A percentile compares a stretch with the other conserved stretches of the same genome.
phyloP scores from a whole-genome alignment of 768 basidiomycete genomes.

The Suillus alpinus region DNA sequence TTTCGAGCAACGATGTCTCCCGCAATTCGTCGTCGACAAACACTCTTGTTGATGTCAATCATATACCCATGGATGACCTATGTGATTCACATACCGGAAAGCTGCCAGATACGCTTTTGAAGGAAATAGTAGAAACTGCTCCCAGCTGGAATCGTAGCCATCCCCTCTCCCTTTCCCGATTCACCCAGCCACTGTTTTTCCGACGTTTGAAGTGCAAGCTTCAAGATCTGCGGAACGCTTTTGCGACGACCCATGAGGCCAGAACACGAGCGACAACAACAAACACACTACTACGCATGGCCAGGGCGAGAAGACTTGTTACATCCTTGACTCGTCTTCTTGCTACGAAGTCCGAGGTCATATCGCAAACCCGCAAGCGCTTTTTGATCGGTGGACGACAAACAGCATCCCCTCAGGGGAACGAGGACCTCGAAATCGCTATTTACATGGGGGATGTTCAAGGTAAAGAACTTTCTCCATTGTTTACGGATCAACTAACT shows the following conservation, averaged over 20 bases:
- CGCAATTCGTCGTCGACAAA: neutral
- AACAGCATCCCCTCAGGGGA: conserved; percentile 34
- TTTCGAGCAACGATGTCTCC: conserved; percentile 26
- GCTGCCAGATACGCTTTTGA: neutral
- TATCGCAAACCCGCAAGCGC: conserved; percentile 76
- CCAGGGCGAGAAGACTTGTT: conserved; percentile 71
- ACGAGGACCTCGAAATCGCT: conserved; percentile 65
- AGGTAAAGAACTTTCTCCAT: conserved; percentile 45
- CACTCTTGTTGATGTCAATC: neutral
- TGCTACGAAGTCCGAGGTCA: conserved; percentile 78
- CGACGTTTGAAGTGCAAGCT: conserved; percentile 36
- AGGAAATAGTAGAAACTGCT: neutral
- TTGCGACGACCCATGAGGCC: conserved; percentile 3
- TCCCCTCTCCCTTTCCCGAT: conserved; percentile 21
- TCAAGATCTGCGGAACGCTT: conserved; percentile 5
- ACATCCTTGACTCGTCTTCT: conserved; percentile 75
- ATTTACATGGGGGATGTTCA: conserved; percentile 92
- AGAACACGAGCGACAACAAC: conserved; percentile 38
- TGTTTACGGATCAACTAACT: conserved; percentile 1
- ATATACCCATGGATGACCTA: neutral
- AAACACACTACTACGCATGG: conserved; percentile 71
- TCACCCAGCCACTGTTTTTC: conserved; percentile 26
- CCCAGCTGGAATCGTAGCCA: conserved; percentile 6
- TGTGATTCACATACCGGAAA: conserved; percentile 5
- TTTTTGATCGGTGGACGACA: conserved; percentile 32